These are phyloP conservation scores for Parasitella parasitica DNA, from an alignment of 371 early-diverging fungal species.

Conservation along the genomic window DNA sequence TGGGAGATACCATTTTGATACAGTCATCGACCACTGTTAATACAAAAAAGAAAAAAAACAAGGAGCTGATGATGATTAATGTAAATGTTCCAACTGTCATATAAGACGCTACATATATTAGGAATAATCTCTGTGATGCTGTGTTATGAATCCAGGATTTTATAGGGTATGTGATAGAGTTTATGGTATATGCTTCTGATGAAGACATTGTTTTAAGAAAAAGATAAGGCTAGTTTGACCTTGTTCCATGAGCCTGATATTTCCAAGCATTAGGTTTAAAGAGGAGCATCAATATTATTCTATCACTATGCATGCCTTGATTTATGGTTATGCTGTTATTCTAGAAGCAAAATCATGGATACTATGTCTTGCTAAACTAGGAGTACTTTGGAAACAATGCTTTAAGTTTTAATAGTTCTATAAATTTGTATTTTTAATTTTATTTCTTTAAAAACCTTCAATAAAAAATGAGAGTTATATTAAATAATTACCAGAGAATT, in stretches of 20 bases:
- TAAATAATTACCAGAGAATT: no score
- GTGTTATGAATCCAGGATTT: background rate
- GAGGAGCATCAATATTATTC: no score
- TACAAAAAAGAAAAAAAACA: constrained; percentile 31
- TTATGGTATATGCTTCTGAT: background rate
- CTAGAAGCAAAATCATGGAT: no score
- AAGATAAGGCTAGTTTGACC: constrained; percentile 2
- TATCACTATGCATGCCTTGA: no score
- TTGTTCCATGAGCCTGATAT: background rate
- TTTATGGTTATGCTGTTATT: no score
- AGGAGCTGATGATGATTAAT: constrained; percentile 9
- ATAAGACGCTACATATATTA: constrained; percentile 13
- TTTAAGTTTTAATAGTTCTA: no score
- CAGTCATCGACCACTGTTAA: constrained; percentile 33
- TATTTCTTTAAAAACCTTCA: no score
- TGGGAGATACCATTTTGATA: constrained; percentile 22
- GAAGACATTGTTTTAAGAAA: background rate
- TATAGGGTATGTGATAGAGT: constrained; percentile 3
- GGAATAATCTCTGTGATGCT: background rate
- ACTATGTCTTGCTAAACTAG: no score
- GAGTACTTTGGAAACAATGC: no score
- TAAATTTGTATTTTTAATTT: no score
- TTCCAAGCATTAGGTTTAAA: background rate
- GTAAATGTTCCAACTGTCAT: constrained; percentile 22
- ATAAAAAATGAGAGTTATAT: no score